Base-by-base conservation (phyloP, 352 stramenopile species). In the Phytophthora palmivora region DNA sequence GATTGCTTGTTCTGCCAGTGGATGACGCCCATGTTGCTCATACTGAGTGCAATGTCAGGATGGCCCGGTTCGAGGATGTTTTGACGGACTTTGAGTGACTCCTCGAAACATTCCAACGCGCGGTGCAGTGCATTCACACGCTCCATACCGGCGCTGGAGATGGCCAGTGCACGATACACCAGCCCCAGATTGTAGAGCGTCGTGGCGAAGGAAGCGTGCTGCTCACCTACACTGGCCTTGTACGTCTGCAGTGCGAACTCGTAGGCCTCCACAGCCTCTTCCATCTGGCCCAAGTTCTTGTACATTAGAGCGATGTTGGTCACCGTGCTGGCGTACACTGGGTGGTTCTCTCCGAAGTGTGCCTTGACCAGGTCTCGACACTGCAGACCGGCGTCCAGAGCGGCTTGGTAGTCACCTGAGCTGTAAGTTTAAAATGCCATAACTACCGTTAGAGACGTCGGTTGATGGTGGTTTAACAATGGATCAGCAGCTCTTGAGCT, bases 231-330 rank as follows among this genome's bases (percentile, higher is more conserved):
- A 30, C 72, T 87, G 32, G 76, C 76, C 69, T 92, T 94, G 77
- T 95, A 95, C 28, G 86, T 80, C 30, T 87, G 76, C 47, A 95
- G 66, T 36, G 87, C 87, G 50, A 78, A 87, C 68, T 93, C 83
- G 74, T 95, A 95, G 57, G 84, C 72, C 66, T 89, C 83, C 46
- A 95, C 74, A 9, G 87, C 84, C 34, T 92, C 78, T 28, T 91
- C 81, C 52, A 80, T 76, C 64, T 89, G 76, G 8, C 84, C 85
- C 62, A 91, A 33, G 62, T 89, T 93, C 74, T 95, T 95, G 72
- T 95, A 88, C 84, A 95, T 94, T 46, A 95, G 82, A 19, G 87
- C 87, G 38, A 95, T 91, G 63, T 95, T 94, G 53, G 84, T 92
- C 49, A 95, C 81, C 36, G 87, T 94, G 50, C 87, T 94, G 9